phyloP scores from a whole-genome alignment of 305 asterid genomes.

The Fraxinus angustifolia region DNA sequence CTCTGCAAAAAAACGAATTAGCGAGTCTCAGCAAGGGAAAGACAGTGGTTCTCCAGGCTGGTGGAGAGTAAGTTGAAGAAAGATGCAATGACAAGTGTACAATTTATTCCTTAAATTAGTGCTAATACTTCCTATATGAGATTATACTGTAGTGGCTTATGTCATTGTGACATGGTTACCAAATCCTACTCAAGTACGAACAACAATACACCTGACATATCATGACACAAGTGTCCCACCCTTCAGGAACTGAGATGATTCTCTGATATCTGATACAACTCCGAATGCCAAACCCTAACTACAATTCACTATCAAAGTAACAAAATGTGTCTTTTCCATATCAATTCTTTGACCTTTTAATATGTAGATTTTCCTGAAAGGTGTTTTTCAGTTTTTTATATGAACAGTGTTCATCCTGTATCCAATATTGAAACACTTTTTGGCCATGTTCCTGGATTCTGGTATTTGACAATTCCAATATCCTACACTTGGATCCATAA shows the following conservation, averaged over 20 bases:
- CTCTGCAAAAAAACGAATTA: slow-evolving; percentile 64
- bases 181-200: neutral
- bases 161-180: neutral
- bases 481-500: neutral
- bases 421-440: neutral
- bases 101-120: neutral
- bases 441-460: neutral
- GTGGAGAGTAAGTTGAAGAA: slow-evolving; percentile 85
- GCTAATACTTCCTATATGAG: neutral
- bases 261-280: neutral
- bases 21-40: slow-evolving; percentile 76
- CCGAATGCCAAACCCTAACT: neutral
- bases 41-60: slow-evolving; percentile 64
- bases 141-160: neutral
- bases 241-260: neutral
- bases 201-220: neutral
- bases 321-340: neutral
- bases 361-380: neutral
- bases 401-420: neutral
- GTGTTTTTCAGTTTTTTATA: neutral
- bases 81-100: neutral
- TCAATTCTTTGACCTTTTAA: neutral
- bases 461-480: neutral
- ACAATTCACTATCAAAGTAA: neutral
- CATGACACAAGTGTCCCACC: neutral